Base-by-base conservation (phyloP, 495 filamentous ascomycete species). In the Aspergillus sparsus region DNA sequence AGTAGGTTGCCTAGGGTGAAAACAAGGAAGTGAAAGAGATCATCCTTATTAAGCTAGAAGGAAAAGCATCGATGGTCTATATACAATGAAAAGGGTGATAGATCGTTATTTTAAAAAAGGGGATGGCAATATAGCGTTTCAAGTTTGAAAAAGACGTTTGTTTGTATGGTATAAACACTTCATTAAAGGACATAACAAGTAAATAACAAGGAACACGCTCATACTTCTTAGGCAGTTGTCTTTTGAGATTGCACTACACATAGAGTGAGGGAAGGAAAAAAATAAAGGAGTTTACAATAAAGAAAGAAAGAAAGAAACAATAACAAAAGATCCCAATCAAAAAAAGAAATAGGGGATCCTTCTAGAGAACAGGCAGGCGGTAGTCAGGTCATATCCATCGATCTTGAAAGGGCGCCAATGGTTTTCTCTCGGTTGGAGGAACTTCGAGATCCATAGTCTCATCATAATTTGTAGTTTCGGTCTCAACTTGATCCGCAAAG, bases 341-440 rank as follows among this genome's bases (percentile, higher is more conserved):
- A 32, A 50, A 8, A 31, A 27, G 18, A 32, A 31, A 50, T 50
- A 31, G 18, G 7, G 12, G 47, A 21, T 10, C 32, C 47, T 5
- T 27, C 6, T 15, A 3, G 37, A 41, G 11, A 41, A n/a, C 10
- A 41, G 21, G 21, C 6, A 7, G 44, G 15, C 44, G 15, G 10
- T 18, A 34, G 11, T 32, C 37, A 5, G 53, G 18, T 33, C 35
- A 45, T 45, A 15, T 58, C 15, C 60, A 66, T 3, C 74, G 74
- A 61, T 79, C 77, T 46, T 76, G 72, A 47, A 82, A 82, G 13
- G 80, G 80, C 32, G 79, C 78, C 53, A 65, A 47, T 6, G 76
- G 72, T 33, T 58, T 72, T 35, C 72, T 71, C 21, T 70, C 62
- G 53, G 57, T 35, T 9, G 60, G 39, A 4, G 53, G 60, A 53